Evolutionary conservation across 495 filamentous ascomycete genomes (phyloP).

Genomic region (Trichoderma reesei): DNA sequence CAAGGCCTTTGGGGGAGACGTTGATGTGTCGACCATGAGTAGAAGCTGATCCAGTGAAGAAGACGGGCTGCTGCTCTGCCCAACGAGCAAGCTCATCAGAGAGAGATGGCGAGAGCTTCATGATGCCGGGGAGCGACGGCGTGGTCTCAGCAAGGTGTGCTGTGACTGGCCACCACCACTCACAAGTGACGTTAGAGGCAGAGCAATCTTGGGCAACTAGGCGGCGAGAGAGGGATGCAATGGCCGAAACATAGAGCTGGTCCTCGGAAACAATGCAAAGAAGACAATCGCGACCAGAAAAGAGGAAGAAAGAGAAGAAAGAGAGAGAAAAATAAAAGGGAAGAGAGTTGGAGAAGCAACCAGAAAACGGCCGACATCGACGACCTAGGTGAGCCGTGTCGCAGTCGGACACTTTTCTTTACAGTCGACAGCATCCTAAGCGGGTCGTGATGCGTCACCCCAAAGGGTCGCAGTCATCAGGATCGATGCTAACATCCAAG

Average conservation of each 20-base stretch:
- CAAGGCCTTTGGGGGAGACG: slow-evolving; percentile 47
- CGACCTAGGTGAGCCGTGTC: not conserved
- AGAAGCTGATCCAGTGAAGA: slow-evolving; percentile 48
- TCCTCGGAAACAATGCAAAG: too few relatives aligned
- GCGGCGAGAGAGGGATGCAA: too few relatives aligned
- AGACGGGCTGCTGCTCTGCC: slow-evolving; percentile 43
- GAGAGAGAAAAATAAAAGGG: not conserved
- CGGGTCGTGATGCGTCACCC: not conserved
- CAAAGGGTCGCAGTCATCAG: not conserved
- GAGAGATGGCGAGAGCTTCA: slow-evolving; percentile 27
- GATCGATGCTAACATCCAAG: not conserved
- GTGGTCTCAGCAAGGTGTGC: not conserved
- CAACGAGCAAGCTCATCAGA: slow-evolving; percentile 37
- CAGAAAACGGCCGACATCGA: too few relatives aligned
- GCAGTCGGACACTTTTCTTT: not conserved
- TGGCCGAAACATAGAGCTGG: too few relatives aligned
- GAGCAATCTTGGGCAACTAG: too few relatives aligned
- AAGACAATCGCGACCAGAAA: too few relatives aligned
- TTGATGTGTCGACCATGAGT: slow-evolving; percentile 43
- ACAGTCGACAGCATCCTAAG: not conserved
- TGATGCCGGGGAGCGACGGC: not conserved
- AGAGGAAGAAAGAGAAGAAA: too few relatives aligned
- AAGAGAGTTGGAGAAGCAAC: not conserved
- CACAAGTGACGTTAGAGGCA: not conserved
- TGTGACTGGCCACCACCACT: not conserved